phyloP scores from a whole-genome alignment of 768 basidiomycete species.

The Xerocomus potaroensis region DNA sequence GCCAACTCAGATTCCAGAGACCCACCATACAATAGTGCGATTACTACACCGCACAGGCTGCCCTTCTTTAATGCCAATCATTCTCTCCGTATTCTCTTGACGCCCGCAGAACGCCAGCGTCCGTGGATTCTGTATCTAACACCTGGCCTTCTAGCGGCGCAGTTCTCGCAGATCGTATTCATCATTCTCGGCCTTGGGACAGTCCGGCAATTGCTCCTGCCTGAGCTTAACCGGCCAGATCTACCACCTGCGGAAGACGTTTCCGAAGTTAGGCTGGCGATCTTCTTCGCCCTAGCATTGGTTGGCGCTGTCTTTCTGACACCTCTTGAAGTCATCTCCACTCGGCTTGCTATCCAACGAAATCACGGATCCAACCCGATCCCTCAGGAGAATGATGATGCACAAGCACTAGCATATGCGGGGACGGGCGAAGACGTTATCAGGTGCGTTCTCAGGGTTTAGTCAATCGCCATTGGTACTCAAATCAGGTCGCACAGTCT shows the following conservation, averaged over 20 bases:
- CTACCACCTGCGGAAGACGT: slow-evolving; percentile 36
- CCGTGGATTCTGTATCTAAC: slow-evolving; percentile 77
- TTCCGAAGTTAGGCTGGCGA: slow-evolving; percentile 44
- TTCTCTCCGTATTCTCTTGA: slow-evolving; percentile 65
- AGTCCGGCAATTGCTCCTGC: slow-evolving; percentile 45
- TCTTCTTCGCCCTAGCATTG: neutral
- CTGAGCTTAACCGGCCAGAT: slow-evolving; percentile 38
- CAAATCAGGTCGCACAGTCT: slow-evolving; percentile 32
- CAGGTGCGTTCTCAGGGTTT: slow-evolving; percentile 42
- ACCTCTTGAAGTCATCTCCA: slow-evolving; percentile 71
- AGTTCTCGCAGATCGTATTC: slow-evolving; percentile 37
- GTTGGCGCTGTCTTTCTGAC: slow-evolving; percentile 49
- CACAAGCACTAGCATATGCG: slow-evolving; percentile 53
- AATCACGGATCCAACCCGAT: slow-evolving; percentile 42
- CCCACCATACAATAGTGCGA: slow-evolving; percentile 43
- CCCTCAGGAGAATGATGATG: slow-evolving; percentile 36
- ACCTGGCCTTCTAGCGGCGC: slow-evolving; percentile 49
- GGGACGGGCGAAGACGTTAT: slow-evolving; percentile 75
- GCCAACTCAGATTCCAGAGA: neutral
- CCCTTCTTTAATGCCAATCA: slow-evolving; percentile 48
- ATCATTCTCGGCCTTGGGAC: slow-evolving; percentile 35
- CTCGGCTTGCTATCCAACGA: slow-evolving; percentile 73
- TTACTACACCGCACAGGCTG: slow-evolving; percentile 72
- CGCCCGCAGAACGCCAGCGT: slow-evolving; percentile 65
- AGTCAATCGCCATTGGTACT: neutral